Percentiles rank a stretch among this genome's conserved stretches.
Evolutionary conservation across 352 stramenopile species (phyloP).

Genomic region (Phytopythium aichiense): DNA sequence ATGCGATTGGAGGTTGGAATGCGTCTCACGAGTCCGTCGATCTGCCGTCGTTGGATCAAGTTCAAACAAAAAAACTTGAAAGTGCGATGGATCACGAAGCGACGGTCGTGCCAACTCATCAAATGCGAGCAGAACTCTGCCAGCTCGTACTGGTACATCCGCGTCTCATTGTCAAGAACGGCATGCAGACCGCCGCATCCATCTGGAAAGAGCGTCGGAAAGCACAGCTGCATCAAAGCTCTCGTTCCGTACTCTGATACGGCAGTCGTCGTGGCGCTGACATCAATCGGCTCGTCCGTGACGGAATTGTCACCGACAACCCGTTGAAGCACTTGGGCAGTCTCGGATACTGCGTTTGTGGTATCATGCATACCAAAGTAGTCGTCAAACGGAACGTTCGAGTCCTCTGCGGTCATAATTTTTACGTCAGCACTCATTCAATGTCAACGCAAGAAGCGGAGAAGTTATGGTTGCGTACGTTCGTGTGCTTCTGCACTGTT

Average conservation of each 20-base stretch:
- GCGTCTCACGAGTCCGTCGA: slow-evolving; percentile 15
- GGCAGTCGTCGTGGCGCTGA: too few relatives aligned
- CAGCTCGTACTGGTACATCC: slow-evolving; percentile 10
- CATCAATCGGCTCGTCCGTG: too few relatives aligned
- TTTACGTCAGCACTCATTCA: too few relatives aligned
- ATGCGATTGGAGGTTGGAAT: too few relatives aligned
- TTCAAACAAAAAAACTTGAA: slow-evolving; percentile 28
- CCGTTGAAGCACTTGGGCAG: background rate
- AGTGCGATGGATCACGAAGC: slow-evolving; percentile 12
- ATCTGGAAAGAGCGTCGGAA: slow-evolving; percentile 18
- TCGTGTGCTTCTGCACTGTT: too few relatives aligned
- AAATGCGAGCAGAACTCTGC: slow-evolving; percentile 15
- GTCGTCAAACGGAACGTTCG: too few relatives aligned
- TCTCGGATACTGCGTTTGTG: too few relatives aligned
- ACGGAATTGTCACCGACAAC: slow-evolving; percentile 3
- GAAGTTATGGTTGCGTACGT: too few relatives aligned
- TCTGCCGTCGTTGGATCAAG: slow-evolving; percentile 19
- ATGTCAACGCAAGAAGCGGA: too few relatives aligned
- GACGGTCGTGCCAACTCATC: slow-evolving; percentile 16
- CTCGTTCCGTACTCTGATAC: slow-evolving; percentile 11
- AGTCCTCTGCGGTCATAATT: too few relatives aligned
- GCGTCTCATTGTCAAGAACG: background rate
- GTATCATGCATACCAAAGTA: too few relatives aligned
- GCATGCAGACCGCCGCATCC: slow-evolving; percentile 11
- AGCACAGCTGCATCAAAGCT: slow-evolving; percentile 16